These are phyloP conservation scores for Santalum album DNA, from an alignment of 164 flowering plant species.

Conservation along the genomic window DNA sequence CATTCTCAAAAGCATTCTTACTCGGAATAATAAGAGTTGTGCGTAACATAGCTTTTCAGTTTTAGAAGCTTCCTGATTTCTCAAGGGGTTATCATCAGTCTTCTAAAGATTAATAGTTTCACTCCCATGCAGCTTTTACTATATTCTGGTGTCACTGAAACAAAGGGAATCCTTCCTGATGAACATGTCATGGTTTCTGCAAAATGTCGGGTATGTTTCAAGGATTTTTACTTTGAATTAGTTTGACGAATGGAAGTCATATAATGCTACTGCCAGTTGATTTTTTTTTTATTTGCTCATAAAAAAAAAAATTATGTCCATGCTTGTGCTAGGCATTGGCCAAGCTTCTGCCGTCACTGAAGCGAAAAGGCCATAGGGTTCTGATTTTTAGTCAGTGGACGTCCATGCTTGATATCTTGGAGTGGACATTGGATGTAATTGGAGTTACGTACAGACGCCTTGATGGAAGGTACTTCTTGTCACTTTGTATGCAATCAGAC, in stretches of 20 bases:
- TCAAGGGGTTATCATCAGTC: no score
- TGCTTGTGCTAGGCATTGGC: slow-evolving; percentile 49
- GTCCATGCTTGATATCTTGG: slow-evolving; percentile 95
- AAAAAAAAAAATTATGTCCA: neutral
- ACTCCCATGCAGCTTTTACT: slow-evolving; percentile 57
- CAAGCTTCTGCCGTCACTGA: slow-evolving; percentile 68
- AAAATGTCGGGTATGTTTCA: slow-evolving; percentile 61
- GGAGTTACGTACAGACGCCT: slow-evolving; percentile 80
- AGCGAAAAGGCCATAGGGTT: slow-evolving; percentile 67
- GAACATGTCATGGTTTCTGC: slow-evolving; percentile 69
- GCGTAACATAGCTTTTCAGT: no score
- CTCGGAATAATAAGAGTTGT: no score
- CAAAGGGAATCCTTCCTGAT: slow-evolving; percentile 50
- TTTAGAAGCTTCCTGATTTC: no score
- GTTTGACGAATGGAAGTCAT: neutral
- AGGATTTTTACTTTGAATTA: neutral
- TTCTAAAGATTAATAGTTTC: neutral
- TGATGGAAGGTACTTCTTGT: slow-evolving; percentile 69
- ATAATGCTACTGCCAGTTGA: neutral
- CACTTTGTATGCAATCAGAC: neutral
- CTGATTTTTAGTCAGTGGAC: slow-evolving; percentile 98
- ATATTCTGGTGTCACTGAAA: slow-evolving; percentile 30
- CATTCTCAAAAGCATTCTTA: no score
- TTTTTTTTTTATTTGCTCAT: no score
- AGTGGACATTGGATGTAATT: slow-evolving; percentile 90